These are phyloP conservation scores for Pythium utonaiense DNA, from an alignment of 352 stramenopile genomes.

Conservation along the genomic window DNA sequence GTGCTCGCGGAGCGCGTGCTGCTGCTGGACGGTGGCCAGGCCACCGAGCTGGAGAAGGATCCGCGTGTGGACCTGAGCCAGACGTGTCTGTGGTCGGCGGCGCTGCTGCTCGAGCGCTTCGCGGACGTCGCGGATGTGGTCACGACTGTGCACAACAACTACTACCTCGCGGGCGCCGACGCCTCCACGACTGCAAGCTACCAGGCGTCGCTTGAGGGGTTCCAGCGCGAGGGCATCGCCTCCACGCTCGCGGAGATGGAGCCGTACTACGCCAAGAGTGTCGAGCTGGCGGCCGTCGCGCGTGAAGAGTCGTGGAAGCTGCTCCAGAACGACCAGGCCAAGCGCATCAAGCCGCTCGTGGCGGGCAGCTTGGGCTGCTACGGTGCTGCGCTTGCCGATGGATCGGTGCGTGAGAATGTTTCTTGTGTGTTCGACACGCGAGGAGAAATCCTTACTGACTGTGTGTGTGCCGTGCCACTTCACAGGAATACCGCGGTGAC, in stretches of 20 bases:
- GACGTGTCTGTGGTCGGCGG: constrained; percentile 69
- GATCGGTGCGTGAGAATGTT: constrained; percentile 44
- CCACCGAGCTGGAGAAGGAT: constrained; percentile 77
- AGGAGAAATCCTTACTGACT: not conserved
- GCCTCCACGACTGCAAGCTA: constrained; percentile 83
- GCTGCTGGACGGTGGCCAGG: constrained; percentile 72
- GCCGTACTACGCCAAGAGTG: constrained; percentile 67
- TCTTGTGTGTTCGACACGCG: not conserved
- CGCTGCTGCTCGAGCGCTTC: constrained; percentile 60
- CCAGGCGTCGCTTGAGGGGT: constrained; percentile 81
- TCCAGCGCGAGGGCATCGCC: constrained; percentile 58
- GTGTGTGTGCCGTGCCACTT: not conserved
- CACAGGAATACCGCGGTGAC: constrained; percentile 80
- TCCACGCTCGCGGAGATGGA: constrained; percentile 43
- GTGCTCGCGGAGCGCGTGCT: constrained; percentile 32
- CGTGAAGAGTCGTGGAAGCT: constrained; percentile 55
- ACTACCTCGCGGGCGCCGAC: constrained; percentile 75
- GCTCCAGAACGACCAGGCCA: constrained; percentile 27
- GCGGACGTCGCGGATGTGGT: constrained; percentile 52
- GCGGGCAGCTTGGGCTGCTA: constrained; percentile 86
- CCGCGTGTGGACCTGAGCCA: constrained; percentile 47
- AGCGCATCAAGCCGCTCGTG: constrained; percentile 63
- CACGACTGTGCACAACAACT: constrained; percentile 62
- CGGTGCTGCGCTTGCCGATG: constrained; percentile 75
- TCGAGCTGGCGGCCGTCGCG: constrained; percentile 64